Percentiles rank a stretch among this genome's conserved stretches.
These are phyloP conservation scores for Nemania sp. DNA, from an alignment of 2,329 filamentous ascomycete species.

Conservation along the genomic window DNA sequence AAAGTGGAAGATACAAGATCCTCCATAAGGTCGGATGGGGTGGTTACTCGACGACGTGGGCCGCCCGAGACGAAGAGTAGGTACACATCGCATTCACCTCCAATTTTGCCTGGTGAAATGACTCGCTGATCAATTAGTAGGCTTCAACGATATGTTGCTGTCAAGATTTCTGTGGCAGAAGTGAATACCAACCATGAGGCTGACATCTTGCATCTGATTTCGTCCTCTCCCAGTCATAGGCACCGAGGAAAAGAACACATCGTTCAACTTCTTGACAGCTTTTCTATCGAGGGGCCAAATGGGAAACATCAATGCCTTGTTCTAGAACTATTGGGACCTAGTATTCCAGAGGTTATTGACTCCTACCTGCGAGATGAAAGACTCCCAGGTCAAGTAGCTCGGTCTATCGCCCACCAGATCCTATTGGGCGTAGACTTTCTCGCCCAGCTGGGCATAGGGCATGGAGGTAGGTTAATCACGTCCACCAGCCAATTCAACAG, in stretches of 20 bases:
- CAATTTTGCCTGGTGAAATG: too few species aligned
- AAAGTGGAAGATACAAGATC: slow-evolving; percentile 35
- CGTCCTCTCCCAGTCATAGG: neutral
- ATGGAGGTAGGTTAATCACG: slow-evolving; percentile 23
- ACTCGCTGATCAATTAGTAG: slow-evolving; percentile 10
- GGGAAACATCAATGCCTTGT: slow-evolving; percentile 34
- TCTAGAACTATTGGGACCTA: slow-evolving; percentile 25
- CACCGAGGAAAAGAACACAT: slow-evolving; percentile 15
- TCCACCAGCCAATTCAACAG: too few species aligned
- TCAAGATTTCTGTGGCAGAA: slow-evolving; percentile 29
- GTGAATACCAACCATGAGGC: slow-evolving; percentile 2
- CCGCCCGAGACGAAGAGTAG: slow-evolving; percentile 26
- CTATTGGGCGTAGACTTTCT: slow-evolving; percentile 27
- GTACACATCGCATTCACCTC: neutral
- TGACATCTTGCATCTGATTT: slow-evolving; percentile 17
- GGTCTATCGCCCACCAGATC: slow-evolving; percentile 16
- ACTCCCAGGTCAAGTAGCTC: slow-evolving; percentile 16
- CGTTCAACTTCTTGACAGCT: slow-evolving; percentile 26
- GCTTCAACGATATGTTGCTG: slow-evolving; percentile 22
- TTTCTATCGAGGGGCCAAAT: slow-evolving; percentile 25
- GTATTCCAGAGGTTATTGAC: slow-evolving; percentile 8
- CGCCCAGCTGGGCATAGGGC: slow-evolving; percentile 13
- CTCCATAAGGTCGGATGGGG: slow-evolving; percentile 42
- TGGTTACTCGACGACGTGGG: slow-evolving; percentile 37
- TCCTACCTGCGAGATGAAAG: slow-evolving; percentile 15